Evolutionary conservation across 495 filamentous ascomycete species (phyloP), one percentile per base, ranked within the genome.

Genomic region (Pyronema omphalodes): DNA sequence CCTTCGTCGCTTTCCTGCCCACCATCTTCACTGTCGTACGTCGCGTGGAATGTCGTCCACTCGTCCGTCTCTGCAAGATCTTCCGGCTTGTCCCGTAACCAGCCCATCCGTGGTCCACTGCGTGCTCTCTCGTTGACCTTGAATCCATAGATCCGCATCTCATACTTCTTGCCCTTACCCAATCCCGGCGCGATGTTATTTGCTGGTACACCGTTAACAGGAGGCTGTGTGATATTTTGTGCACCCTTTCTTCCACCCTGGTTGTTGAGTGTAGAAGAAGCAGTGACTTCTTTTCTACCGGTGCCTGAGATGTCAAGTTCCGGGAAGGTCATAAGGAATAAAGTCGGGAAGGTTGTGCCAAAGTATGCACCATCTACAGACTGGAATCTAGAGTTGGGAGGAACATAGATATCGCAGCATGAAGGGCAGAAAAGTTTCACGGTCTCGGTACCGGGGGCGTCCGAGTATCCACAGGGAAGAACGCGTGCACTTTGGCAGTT

Each of bases 321-420:
- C 34, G 93, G 88, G 68, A 95, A 98, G 23, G 87, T 98, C 73
- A 98, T 88, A 67, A 98, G 86, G 74, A 98, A 98, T 44, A 98
- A 79, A 3, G 76, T 75, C 44, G 79, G 86, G 66, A 98, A 98
- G 0, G 91, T 98, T 37, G 91, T 88, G 36, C 91, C 91, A 65
- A 98, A 98, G 72, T 95, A 98, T 12, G 91, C 88, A 18, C 91
- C 91, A 61, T 98, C 91, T n/a, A 98, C 89, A 2, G 84, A 84
- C 69, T 94, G 91, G 66, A 98, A 96, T 18, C 91, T 79, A 62
- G 86, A 94, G 71, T 96, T 96, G 7, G 91, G 93, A 0, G 91
- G 91, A 1, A 87, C 91, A 71, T 96, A 98, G 62, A 98, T 82
- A 65, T 98, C 91, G 62, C 94, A 79, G 69, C 91, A 98, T 47